phyloP scores from a whole-genome alignment of 2,329 filamentous ascomycete genomes.

The Trichoderma brevicompactum region DNA sequence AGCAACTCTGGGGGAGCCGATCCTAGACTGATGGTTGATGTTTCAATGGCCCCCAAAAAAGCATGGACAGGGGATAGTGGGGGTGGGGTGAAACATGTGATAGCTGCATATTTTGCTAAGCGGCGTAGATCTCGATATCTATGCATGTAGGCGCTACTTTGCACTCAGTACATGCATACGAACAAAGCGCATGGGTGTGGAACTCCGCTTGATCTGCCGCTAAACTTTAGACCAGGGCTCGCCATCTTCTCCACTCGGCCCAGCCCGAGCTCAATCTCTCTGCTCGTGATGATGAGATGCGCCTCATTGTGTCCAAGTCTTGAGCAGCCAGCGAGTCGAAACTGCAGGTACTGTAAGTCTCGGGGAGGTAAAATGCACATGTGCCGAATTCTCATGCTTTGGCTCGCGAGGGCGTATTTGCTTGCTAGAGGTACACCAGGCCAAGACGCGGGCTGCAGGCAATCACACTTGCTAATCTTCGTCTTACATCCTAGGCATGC shows the following conservation, averaged over 20 bases:
- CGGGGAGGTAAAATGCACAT: too few species aligned
- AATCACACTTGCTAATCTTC: too few species aligned
- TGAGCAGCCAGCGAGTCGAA: not conserved
- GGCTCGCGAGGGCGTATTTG: too few species aligned
- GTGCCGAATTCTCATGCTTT: too few species aligned
- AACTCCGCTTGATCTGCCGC: slow-evolving; percentile 21
- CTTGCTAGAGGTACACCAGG: too few species aligned
- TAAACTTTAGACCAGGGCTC: slow-evolving; percentile 16
- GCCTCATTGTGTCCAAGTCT: not conserved
- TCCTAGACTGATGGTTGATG: not conserved
- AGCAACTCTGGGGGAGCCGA: not conserved
- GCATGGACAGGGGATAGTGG: not conserved
- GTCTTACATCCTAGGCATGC: too few species aligned
- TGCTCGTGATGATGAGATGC: slow-evolving; percentile 3
- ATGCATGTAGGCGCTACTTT: not conserved
- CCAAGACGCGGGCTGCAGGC: too few species aligned
- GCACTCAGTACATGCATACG: not conserved
- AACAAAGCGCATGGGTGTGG: not conserved
- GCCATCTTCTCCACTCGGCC: not conserved
- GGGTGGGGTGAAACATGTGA: not conserved
- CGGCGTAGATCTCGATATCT: not conserved
- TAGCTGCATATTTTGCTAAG: too few species aligned
- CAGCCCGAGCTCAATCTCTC: not conserved
- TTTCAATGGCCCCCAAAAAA: not conserved
- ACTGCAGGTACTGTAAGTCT: not conserved